Conservation (phyloP, 2,329 filamentous ascomycete species). For the Cladosporium sp. region DNA sequence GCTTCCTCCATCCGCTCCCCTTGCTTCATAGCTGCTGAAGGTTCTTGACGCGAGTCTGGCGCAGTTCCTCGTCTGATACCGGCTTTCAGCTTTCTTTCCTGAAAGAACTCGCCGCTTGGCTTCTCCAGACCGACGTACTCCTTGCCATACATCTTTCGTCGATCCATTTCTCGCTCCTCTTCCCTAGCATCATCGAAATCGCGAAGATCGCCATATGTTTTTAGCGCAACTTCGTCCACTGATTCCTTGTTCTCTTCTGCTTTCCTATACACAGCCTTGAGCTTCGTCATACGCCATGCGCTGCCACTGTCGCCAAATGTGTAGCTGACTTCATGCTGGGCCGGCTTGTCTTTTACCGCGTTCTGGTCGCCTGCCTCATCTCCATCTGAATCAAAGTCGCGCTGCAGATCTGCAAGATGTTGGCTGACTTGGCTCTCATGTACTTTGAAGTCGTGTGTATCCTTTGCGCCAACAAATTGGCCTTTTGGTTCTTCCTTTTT, state of each 20-base stretch:
- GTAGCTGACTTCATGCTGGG: constrained; percentile 66
- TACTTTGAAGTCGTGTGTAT: constrained; percentile 65
- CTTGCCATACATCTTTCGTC: constrained; percentile 75
- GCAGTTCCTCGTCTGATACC: constrained; percentile 41
- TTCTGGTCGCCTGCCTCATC: constrained; percentile 37
- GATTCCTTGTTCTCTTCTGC: constrained; percentile 68
- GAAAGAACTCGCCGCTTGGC: constrained; percentile 80
- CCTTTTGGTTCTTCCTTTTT: constrained; percentile 45
- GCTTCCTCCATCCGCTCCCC: constrained; percentile 57
- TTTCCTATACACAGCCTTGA: constrained; percentile 76
- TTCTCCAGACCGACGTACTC: constrained; percentile 82
- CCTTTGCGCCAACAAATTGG: constrained; percentile 44
- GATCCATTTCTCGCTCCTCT: constrained; percentile 85
- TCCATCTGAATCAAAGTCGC: constrained; percentile 46
- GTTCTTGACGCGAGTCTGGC: background rate
- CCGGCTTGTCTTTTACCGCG: constrained; percentile 47
- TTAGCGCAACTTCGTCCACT: constrained; percentile 76
- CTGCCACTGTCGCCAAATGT: constrained; percentile 85
- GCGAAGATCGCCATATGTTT: constrained; percentile 74
- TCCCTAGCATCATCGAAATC: constrained; percentile 91
- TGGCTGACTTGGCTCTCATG: constrained; percentile 79
- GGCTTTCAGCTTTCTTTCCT: constrained; percentile 65
- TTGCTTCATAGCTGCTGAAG: constrained; percentile 36
- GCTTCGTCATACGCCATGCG: constrained; percentile 93
- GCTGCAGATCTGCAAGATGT: constrained; percentile 58